Evolutionary conservation across 192 early-diverging fungal species (phyloP), one percentile per base, ranked within the genome.

Genomic region (Thoreauomyces humboldtii): DNA sequence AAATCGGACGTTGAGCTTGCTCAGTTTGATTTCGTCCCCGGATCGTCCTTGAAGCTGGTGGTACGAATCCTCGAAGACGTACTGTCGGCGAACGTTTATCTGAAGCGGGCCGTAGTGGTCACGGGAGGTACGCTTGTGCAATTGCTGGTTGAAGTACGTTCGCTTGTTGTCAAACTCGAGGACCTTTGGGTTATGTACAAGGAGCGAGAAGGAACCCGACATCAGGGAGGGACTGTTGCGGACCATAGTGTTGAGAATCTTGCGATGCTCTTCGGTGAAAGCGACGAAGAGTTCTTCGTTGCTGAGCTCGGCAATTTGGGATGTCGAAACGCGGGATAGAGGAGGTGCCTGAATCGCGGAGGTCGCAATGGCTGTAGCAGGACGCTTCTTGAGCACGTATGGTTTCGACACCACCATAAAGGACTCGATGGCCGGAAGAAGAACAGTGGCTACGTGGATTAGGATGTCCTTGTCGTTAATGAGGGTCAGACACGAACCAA

Each of bases 111-210:
- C 81, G 66, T 87, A 89, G 66, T 86, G 79, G 22, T 86, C 79
- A 17, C 88, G 77, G 14, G 59, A 71, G 47, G 76, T 77, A 43
- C 91, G 87, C 73, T 96, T 94, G 73, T 95, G 94, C 48, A 98
- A 79, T 57, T 95, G 92, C 71, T 94, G 94, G 58, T 83, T 87
- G 72, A 98, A 98, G 81, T 95, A 99, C 63, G 94, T 94, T 22
- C 95, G 85, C 79, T 99, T 99, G 82, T 97, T 99, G 81, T 99
- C 96, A 77, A 99, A 99, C 64, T 99, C 95, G 41, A 99, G 79
- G 63, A 97, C 92, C 67, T 95, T 96, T 47, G 95, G 93, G 67
- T 96, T 97, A 59, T 90, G 90, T n/a, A 99, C 92, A 47, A 99
- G 75, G 41, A 98, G 73, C 22, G 94, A 91, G 73, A 98, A 98